Evolutionary conservation across 2,329 filamentous ascomycete genomes (phyloP).

Genomic region (Aspergillus hortae): DNA sequence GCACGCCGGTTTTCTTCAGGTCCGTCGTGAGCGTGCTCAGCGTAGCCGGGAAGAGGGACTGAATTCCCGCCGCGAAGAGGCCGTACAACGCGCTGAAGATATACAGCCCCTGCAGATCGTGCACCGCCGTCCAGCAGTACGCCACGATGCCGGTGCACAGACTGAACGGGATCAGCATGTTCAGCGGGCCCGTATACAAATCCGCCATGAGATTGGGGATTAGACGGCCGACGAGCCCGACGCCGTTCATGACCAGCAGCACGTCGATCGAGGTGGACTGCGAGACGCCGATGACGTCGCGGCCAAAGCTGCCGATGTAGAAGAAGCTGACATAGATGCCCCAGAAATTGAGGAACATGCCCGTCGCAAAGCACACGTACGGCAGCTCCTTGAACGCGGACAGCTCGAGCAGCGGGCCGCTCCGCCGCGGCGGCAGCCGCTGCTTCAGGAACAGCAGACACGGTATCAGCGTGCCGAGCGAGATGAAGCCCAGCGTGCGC

Average conservation of each 20-base stretch:
- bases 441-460: conserved; percentile 47
- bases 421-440: conserved; percentile 47
- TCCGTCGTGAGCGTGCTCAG: conserved; percentile 54
- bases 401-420: conserved; percentile 51
- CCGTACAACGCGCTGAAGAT: conserved; percentile 63
- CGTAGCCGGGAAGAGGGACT: conserved; percentile 63
- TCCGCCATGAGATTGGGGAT: conserved; percentile 60
- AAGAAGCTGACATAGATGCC: conserved; percentile 55
- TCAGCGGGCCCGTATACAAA: conserved; percentile 55
- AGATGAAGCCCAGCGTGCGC: conserved; percentile 59
- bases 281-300: conserved; percentile 37
- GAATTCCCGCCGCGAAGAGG: conserved; percentile 60
- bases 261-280: conserved; percentile 54
- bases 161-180: conserved; percentile 54
- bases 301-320: conserved; percentile 42
- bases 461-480: conserved; percentile 45
- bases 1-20: conserved; percentile 51
- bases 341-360: conserved; percentile 48
- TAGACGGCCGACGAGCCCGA: conserved; percentile 57
- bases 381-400: conserved; percentile 49
- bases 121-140: conserved; percentile 59
- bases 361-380: conserved; percentile 44
- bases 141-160: conserved; percentile 41
- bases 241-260: conserved; percentile 62
- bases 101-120: conserved; percentile 51